phyloP scores from a whole-genome alignment of 805 yeast genomes.

The Pichia deserticola region DNA sequence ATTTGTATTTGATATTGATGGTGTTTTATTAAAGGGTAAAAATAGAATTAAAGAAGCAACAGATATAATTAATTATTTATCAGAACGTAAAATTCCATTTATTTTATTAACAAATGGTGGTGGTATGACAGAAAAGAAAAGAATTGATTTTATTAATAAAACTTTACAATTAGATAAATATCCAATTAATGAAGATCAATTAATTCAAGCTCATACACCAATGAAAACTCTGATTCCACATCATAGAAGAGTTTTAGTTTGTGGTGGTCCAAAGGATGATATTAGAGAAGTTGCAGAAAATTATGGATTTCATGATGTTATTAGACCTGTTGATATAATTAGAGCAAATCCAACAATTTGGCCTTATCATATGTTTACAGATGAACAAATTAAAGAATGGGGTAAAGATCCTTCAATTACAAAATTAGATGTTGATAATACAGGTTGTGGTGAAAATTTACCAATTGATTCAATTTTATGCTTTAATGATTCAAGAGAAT shows the following conservation, averaged over 20 bases:
- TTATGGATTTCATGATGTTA: constrained; percentile 74
- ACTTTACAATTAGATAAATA: constrained; percentile 30
- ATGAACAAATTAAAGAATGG: constrained; percentile 37
- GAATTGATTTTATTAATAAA: constrained; percentile 46
- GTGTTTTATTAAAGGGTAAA: constrained; percentile 74
- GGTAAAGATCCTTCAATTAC: constrained; percentile 28
- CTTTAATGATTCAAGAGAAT: constrained; percentile 83
- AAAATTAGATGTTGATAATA: constrained; percentile 21
- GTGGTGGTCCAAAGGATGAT: constrained; percentile 75
- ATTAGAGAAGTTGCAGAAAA: constrained; percentile 65
- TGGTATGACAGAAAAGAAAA: constrained; percentile 40
- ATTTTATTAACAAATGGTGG: constrained; percentile 90
- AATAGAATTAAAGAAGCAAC: constrained; percentile 59
- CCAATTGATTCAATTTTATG: constrained; percentile 72
- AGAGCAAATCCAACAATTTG: constrained; percentile 49
- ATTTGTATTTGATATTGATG: constrained; percentile 57
- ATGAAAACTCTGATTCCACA: constrained; percentile 50
- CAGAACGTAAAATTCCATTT: constrained; percentile 57
- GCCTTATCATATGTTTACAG: constrained; percentile 57
- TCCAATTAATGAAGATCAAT: constrained; percentile 49
- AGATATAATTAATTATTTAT: constrained; percentile 40
- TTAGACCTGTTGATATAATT: constrained; percentile 67
- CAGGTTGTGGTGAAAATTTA: constrained; percentile 22
- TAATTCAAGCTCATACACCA: constrained; percentile 87
- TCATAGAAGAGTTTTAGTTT: constrained; percentile 60